Base-by-base conservation (phyloP, 768 basidiomycete genomes). In the Termitomyces sp. region DNA sequence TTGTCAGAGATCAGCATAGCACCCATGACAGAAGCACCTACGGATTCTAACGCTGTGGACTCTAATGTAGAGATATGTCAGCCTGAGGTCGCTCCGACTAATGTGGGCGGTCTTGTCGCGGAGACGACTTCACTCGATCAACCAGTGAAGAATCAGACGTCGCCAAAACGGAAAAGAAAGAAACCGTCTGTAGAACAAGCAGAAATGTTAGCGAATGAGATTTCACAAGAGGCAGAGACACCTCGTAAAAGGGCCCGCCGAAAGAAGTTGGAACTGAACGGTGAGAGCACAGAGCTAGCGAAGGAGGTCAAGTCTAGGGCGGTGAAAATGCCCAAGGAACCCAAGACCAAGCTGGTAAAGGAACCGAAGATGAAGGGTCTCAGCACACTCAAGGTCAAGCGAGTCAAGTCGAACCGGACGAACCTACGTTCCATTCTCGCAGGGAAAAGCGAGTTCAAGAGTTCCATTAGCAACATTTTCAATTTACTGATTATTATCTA, bases 381-480 rank as follows among this genome's bases (percentile, higher is more conserved):
- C 32, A 11, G 23, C 19, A 17, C 35, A 19, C 14, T 19, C 25
- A 48, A 51, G 38, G 34, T 6, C 32, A 46, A 43, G 32, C 42
- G 38, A 21, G 43, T 45, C 42, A 54, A 54, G 35, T 37, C 45
- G 16, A 14, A n/a, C 5, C 48, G 31, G 10, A 29, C 19, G 5
- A 61, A 43, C 38, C 8, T 35, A 19, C 42, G 37, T n/a, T 41
- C 35, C 1, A 41, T 47, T 14, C 34, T 47, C 14, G 46, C 23
- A n/a, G 46, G 32, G 17, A 56, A 56, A 40, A 47, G 59, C 56
- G 51, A 54, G 56, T 53, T 10, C 14, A 19, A 5, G 3, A n/a
- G 25, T n/a, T 10, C 44, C 17, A 31, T n/a, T 27, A 11, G 2
- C 32, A 14, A 43, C n/a, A 17, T 44, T 9, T 8, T 10, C 6